phyloP scores from a whole-genome alignment of 2,329 filamentous ascomycete genomes.

The Atkinsonella texensis region DNA sequence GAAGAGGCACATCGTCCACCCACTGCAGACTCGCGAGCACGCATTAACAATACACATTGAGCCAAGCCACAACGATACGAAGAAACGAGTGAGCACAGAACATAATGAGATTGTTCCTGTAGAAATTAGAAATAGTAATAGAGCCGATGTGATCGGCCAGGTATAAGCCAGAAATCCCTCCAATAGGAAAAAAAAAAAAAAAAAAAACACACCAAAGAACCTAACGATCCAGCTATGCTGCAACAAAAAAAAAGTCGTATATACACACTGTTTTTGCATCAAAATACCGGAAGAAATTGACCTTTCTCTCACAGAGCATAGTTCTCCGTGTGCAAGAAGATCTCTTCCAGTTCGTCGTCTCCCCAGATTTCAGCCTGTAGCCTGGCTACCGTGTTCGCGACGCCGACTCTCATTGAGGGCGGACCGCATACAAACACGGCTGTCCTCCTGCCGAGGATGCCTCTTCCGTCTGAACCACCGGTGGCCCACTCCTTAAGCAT shows the following conservation, averaged over 20 bases:
- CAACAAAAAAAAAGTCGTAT: background rate
- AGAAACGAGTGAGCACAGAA: too few species aligned
- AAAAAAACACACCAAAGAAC: background rate
- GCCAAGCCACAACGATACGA: too few species aligned
- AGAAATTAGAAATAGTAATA: background rate
- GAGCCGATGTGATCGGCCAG: background rate
- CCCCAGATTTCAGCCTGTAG: conserved; percentile 77
- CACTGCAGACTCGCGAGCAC: too few species aligned
- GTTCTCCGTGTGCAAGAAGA: conserved; percentile 91
- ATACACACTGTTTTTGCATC: background rate
- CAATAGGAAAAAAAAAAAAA: too few species aligned
- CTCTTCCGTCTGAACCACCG: conserved; percentile 51
- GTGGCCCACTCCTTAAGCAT: conserved; percentile 75
- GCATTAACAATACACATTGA: too few species aligned
- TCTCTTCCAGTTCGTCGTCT: conserved; percentile 68
- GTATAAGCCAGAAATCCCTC: background rate
- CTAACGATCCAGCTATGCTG: background rate
- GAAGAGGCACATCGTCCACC: too few species aligned
- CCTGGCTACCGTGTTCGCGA: conserved; percentile 71
- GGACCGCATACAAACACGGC: conserved; percentile 93
- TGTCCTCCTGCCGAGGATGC: conserved; percentile 65
- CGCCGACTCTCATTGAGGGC: conserved; percentile 73
- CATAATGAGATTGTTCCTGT: background rate
- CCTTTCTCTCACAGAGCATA: conserved; percentile 55
- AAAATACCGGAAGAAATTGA: background rate